phyloP scores from a whole-genome alignment of 352 stramenopile genomes.

The Globisporangium barbulae region DNA sequence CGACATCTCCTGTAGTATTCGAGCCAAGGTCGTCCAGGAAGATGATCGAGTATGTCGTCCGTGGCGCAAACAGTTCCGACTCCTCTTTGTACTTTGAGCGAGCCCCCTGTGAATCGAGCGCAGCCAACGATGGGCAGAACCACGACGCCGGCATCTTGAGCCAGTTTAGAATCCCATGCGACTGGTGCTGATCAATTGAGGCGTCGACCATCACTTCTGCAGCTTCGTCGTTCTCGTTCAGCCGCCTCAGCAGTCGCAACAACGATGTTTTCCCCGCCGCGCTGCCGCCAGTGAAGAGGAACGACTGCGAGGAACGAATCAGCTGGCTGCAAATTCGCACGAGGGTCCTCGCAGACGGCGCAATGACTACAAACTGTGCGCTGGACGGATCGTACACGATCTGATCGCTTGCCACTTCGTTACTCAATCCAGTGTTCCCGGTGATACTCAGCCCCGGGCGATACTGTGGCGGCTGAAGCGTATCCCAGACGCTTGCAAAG shows the following conservation, averaged over 20 bases:
- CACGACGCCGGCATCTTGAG: slow-evolving; percentile 33
- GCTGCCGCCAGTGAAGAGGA: slow-evolving; percentile 40
- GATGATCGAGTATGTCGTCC: slow-evolving; percentile 30
- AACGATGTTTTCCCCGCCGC: slow-evolving; percentile 53
- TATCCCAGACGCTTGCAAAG: slow-evolving; percentile 40
- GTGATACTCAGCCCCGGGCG: background rate
- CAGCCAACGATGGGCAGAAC: slow-evolving; percentile 24
- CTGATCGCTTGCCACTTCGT: slow-evolving; percentile 5
- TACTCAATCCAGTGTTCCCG: background rate
- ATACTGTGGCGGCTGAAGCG: slow-evolving; percentile 10
- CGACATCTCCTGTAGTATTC: background rate
- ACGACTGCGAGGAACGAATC: slow-evolving; percentile 35
- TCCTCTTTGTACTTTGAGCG: slow-evolving; percentile 32
- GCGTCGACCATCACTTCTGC: slow-evolving; percentile 44
- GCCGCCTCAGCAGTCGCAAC: slow-evolving; percentile 30
- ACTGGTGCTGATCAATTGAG: slow-evolving; percentile 38
- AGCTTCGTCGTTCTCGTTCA: slow-evolving; percentile 36
- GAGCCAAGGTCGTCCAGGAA: slow-evolving; percentile 54
- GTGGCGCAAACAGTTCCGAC: slow-evolving; percentile 30
- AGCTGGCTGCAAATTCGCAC: slow-evolving; percentile 37
- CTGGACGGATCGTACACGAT: slow-evolving; percentile 25
- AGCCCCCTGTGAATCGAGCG: slow-evolving; percentile 2
- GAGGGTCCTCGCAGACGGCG: slow-evolving; percentile 20
- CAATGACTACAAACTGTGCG: slow-evolving; percentile 37
- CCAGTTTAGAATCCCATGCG: slow-evolving; percentile 48